Conservation (phyloP, 768 basidiomycete genomes). For the Mycena epipterygia region DNA sequence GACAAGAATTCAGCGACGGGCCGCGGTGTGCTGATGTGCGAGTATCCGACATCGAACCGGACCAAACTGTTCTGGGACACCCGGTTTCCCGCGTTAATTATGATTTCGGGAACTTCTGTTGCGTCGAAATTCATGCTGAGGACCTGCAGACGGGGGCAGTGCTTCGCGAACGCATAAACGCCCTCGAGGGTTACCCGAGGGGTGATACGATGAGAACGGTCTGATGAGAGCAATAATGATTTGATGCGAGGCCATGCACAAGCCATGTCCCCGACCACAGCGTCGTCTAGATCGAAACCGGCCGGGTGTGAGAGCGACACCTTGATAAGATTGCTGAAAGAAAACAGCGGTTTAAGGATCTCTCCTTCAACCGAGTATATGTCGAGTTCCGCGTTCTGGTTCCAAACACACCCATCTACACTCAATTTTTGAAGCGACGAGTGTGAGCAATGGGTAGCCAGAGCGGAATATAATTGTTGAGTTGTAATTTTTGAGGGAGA, state of each 20-base stretch:
- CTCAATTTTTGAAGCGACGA: not conserved
- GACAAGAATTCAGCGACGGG: too few species aligned
- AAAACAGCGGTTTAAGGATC: not conserved
- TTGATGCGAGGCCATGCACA: not conserved
- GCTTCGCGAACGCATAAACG: too few species aligned
- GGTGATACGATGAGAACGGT: not conserved
- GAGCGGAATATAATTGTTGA: not conserved
- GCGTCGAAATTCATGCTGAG: too few species aligned
- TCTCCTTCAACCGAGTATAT: not conserved
- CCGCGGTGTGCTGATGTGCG: too few species aligned
- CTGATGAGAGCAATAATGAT: not conserved
- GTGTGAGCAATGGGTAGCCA: not conserved
- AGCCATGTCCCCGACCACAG: not conserved
- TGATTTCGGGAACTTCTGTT: too few species aligned
- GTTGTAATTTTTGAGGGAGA: not conserved
- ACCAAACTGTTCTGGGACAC: too few species aligned
- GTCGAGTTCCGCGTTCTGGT: too few species aligned
- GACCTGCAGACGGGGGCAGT: too few species aligned
- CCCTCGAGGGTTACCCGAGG: too few species aligned
- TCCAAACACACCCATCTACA: not conserved
- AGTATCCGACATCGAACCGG: too few species aligned
- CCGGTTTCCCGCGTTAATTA: too few species aligned
- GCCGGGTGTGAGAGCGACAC: not conserved
- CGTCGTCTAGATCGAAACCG: slow-evolving; percentile 5
- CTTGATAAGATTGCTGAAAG: not conserved